Evolutionary conservation across 768 basidiomycete genomes (phyloP).

Genomic region (Russula compacta): DNA sequence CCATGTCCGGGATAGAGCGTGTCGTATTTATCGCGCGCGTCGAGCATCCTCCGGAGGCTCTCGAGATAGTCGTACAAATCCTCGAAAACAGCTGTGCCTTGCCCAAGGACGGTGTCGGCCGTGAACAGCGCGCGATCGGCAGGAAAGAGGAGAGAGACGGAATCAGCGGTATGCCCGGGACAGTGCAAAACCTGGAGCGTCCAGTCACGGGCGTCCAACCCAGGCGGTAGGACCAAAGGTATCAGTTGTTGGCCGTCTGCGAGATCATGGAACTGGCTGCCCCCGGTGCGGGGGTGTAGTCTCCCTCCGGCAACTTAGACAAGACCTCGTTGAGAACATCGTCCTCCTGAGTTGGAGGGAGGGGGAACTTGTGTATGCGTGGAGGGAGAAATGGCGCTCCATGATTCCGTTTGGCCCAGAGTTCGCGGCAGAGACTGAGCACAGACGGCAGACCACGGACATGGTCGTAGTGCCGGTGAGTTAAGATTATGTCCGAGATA

Average conservation of each 20-base stretch:
- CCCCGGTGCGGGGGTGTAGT: slow-evolving; percentile 38
- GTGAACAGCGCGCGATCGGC: slow-evolving; percentile 76
- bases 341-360: slow-evolving; percentile 26
- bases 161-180: slow-evolving; percentile 88
- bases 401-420: slow-evolving; percentile 45
- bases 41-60: slow-evolving; percentile 50
- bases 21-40: slow-evolving; percentile 28
- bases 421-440: slow-evolving; percentile 48
- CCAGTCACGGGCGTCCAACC: slow-evolving; percentile 16
- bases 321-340: slow-evolving; percentile 34
- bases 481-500: slow-evolving; percentile 84
- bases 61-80: slow-evolving; percentile 64
- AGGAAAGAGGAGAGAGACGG: slow-evolving; percentile 61
- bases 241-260: slow-evolving; percentile 44
- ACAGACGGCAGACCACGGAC: slow-evolving; percentile 66
- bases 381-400: slow-evolving; percentile 49
- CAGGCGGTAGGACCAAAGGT: slow-evolving; percentile 23
- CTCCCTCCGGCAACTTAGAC: slow-evolving; percentile 33
- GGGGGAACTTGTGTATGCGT: slow-evolving; percentile 65
- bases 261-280: slow-evolving; percentile 48
- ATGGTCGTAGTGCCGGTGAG: slow-evolving; percentile 89
- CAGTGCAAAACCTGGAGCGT: slow-evolving; percentile 65
- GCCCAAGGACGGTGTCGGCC: slow-evolving; percentile 84
- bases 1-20: slow-evolving; percentile 87
- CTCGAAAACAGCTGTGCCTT: slow-evolving; percentile 85